Conservation (phyloP, 169 alveolate species). For the Theileria equi region DNA sequence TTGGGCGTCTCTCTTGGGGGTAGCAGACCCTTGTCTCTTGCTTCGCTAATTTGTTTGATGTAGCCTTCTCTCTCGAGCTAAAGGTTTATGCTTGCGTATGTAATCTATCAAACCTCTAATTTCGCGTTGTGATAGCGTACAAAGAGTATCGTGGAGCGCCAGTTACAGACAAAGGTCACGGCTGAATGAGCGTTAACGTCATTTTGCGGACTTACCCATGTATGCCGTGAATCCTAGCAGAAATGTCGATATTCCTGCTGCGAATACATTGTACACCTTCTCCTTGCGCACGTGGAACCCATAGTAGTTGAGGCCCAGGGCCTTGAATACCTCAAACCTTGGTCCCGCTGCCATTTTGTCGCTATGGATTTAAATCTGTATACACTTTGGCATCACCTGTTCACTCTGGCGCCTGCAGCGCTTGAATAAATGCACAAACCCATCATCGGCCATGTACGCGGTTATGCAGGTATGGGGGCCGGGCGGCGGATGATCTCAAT, state of each 20-base stretch:
- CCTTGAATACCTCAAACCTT: constrained; percentile 58
- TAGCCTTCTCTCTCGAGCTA: constrained; percentile 58
- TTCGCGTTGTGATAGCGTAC: constrained; percentile 61
- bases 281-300: constrained; percentile 64
- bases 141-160: constrained; percentile 58
- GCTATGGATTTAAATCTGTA: no score
- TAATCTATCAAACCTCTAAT: constrained; percentile 29
- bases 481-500: no score
- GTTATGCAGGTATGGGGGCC: no score
- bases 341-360: constrained; percentile 58
- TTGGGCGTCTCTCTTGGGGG: no score
- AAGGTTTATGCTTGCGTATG: neutral
- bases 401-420: no score
- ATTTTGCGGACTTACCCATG: constrained; percentile 37
- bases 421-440: no score
- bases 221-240: constrained; percentile 54
- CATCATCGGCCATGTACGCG: no score
- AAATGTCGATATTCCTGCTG: constrained; percentile 44
- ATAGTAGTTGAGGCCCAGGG: constrained; percentile 55
- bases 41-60: constrained; percentile 42
- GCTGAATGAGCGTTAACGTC: constrained; percentile 17
- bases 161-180: constrained; percentile 52
- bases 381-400: no score
- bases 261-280: constrained; percentile 54
- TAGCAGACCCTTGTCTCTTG: constrained; percentile 46